Conservation (phyloP, 2,329 filamentous ascomycete species). For the Tolypocladium tropicale region DNA sequence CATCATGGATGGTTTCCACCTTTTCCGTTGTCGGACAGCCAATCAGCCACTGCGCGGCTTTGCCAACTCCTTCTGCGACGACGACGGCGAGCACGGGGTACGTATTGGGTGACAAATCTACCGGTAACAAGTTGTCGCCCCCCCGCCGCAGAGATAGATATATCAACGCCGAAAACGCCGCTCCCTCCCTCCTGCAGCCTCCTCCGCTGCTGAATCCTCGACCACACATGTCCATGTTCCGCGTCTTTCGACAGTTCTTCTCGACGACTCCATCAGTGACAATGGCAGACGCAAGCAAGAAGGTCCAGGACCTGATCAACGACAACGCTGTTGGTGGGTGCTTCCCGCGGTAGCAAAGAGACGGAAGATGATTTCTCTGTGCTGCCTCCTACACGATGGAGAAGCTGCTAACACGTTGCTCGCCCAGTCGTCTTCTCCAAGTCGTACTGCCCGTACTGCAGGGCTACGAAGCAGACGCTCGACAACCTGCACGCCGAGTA, state of each 20-base stretch:
- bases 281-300: conserved; percentile 76
- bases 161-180: neutral
- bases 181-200: conserved; percentile 1
- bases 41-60: neutral
- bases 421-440: conserved; percentile 83
- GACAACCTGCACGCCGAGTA: conserved; percentile 61
- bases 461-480: conserved; percentile 65
- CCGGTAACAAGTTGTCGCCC: neutral
- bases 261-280: conserved; percentile 44
- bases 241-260: conserved; percentile 66
- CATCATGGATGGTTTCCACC: neutral
- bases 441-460: conserved; percentile 92
- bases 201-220: conserved; percentile 1
- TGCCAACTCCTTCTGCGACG: neutral
- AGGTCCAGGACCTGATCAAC: conserved; percentile 79
- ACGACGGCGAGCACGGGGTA: neutral
- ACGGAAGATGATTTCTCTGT: neutral
- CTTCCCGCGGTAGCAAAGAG: neutral
- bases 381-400: neutral
- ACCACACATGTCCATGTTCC: conserved; percentile 30
- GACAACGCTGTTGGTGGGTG: conserved; percentile 72
- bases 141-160: neutral
- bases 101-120: neutral
- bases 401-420: neutral
- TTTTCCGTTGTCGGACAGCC: neutral